Evolutionary conservation across 495 filamentous ascomycete species (phyloP).

Genomic region (Aspergillus kassunensis): DNA sequence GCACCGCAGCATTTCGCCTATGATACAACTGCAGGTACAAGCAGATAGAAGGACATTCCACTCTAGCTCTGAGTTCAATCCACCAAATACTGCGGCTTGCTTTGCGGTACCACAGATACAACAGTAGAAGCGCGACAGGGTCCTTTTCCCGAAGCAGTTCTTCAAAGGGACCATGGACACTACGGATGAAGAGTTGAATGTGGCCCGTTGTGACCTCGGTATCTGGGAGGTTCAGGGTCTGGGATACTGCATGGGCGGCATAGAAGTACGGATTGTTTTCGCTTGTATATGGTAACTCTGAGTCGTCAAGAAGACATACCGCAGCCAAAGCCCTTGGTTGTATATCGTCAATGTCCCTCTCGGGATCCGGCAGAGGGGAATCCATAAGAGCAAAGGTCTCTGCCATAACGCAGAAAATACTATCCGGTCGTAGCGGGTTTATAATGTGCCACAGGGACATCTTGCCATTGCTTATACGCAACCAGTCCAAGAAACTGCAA

Average conservation of each 20-base stretch:
- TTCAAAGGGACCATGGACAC: constrained; percentile 28
- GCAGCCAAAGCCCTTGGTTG: constrained; percentile 23
- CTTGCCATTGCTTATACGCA: constrained; percentile 41
- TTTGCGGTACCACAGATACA: constrained; percentile 46
- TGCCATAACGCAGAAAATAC: constrained; percentile 37
- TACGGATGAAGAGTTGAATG: constrained; percentile 23
- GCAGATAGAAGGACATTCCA: constrained; percentile 44
- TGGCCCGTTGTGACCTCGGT: constrained; percentile 23
- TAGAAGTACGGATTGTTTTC: constrained; percentile 38
- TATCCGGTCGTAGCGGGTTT: constrained; percentile 39
- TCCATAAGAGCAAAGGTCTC: constrained; percentile 27
- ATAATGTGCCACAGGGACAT: constrained; percentile 38
- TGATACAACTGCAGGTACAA: constrained; percentile 31
- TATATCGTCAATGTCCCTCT: constrained; percentile 31
- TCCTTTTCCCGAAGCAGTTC: constrained; percentile 32
- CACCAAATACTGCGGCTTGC: constrained; percentile 39
- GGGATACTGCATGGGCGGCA: constrained; percentile 33
- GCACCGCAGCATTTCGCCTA: constrained; percentile 19
- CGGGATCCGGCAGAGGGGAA: constrained; percentile 25
- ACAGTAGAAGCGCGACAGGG: constrained; percentile 39
- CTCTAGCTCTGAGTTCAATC: constrained; percentile 36
- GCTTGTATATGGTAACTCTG: constrained; percentile 30
- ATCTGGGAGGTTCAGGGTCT: constrained; percentile 23
- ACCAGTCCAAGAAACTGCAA: constrained; percentile 33
- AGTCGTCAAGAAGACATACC: constrained; percentile 29